These are phyloP conservation scores for Fistulinella prunicolor DNA, from an alignment of 768 basidiomycete genomes.

Conservation along the genomic window DNA sequence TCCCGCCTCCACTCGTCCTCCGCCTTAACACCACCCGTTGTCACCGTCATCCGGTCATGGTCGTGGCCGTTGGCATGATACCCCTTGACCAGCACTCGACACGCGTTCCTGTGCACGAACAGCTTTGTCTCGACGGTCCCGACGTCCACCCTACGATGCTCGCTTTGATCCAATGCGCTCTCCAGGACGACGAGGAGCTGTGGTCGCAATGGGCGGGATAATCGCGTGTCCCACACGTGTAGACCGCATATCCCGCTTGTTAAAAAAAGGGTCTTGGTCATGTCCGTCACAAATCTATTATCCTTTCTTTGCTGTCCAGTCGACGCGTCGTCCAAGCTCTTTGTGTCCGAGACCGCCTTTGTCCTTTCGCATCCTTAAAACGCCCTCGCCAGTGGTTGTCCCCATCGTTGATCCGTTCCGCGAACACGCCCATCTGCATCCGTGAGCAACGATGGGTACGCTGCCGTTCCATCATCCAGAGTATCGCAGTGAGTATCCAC, in stretches of 20 bases:
- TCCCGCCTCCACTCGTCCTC: neutral
- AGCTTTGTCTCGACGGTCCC: neutral
- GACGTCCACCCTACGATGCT: neutral
- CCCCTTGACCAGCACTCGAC: slow-evolving; percentile 7
- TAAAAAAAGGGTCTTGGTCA: slow-evolving; percentile 25
- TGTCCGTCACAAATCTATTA: slow-evolving; percentile 22
- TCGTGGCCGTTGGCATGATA: neutral
- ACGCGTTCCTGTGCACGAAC: neutral
- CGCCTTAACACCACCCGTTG: neutral
- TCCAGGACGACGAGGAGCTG: slow-evolving; percentile 8
- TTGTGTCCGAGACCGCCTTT: slow-evolving; percentile 1
- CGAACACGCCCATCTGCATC: neutral
- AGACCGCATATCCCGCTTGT: slow-evolving; percentile 23
- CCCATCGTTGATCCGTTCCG: neutral
- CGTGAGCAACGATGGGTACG: slow-evolving; percentile 9
- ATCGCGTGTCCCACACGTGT: slow-evolving; percentile 34
- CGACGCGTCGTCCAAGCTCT: neutral
- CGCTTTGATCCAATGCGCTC: slow-evolving; percentile 9
- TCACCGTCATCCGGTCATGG: neutral
- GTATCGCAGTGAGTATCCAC: slow-evolving; percentile 31
- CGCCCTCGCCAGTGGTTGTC: neutral
- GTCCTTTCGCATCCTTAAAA: neutral
- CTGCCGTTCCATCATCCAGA: slow-evolving; percentile 19
- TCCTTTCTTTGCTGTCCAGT: slow-evolving; percentile 3
- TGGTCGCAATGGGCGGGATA: slow-evolving; percentile 20